These are phyloP conservation scores for Pleurotus djamor DNA, from an alignment of 768 basidiomycete genomes.

Conservation along the genomic window DNA sequence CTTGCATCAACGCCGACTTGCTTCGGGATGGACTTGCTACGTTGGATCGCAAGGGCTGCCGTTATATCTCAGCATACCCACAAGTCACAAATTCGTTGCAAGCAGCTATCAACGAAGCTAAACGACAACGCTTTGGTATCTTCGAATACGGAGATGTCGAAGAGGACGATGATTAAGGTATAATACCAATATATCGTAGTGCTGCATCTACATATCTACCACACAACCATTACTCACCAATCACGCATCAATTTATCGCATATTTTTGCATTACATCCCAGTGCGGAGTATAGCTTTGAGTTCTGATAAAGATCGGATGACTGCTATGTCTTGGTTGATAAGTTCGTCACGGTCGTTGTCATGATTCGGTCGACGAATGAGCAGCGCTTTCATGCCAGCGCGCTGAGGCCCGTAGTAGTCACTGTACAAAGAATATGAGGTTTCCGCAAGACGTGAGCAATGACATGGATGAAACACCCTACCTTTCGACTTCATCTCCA, in stretches of 20 bases:
- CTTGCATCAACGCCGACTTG: slow-evolving; percentile 87
- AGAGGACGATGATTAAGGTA: slow-evolving; percentile 58
- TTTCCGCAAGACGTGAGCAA: not conserved
- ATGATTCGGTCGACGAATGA: slow-evolving; percentile 48
- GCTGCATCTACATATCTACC: not conserved
- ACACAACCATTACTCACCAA: not conserved
- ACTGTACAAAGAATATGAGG: slow-evolving; percentile 28
- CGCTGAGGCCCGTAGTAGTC: slow-evolving; percentile 62
- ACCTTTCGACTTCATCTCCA: slow-evolving; percentile 74
- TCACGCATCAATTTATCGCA: not conserved
- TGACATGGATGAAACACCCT: not conserved
- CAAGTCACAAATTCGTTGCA: slow-evolving; percentile 64
- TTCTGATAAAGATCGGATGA: not conserved
- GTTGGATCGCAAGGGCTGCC: slow-evolving; percentile 76
- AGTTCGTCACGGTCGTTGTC: slow-evolving; percentile 41
- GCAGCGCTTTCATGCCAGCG: slow-evolving; percentile 55
- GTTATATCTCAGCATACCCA: slow-evolving; percentile 70
- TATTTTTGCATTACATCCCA: not conserved
- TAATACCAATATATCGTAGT: not conserved
- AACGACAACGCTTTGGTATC: slow-evolving; percentile 76
- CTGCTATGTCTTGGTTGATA: slow-evolving; percentile 13
- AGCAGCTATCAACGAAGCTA: slow-evolving; percentile 59
- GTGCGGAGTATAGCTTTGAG: not conserved
- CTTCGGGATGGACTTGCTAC: slow-evolving; percentile 84
- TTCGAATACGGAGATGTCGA: slow-evolving; percentile 93